Percentiles rank a stretch among this genome's conserved stretches.
Evolutionary conservation across 441 rosid genomes (phyloP).

Genomic region (Geranium incanum): DNA sequence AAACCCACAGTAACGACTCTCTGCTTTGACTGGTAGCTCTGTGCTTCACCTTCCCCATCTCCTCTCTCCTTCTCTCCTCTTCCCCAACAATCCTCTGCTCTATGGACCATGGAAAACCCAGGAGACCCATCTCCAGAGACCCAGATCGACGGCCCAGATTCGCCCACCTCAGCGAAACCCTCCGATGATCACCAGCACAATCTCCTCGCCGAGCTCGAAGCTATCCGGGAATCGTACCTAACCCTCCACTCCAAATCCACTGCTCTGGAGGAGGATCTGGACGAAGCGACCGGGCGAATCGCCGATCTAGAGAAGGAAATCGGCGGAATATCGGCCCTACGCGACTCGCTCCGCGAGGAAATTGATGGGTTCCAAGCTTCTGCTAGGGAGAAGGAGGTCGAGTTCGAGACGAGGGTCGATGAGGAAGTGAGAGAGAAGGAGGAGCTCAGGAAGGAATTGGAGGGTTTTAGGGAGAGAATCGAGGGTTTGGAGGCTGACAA

Average conservation of each 20-base stretch:
- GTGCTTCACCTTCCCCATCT: background rate
- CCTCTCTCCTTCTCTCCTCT: background rate
- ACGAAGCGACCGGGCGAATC: slow-evolving; percentile 27
- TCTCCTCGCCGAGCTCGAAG: slow-evolving; percentile 29
- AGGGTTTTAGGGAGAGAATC: slow-evolving; percentile 28
- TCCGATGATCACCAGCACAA: slow-evolving; percentile 26
- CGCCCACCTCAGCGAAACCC: slow-evolving; percentile 12
- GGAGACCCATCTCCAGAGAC: slow-evolving; percentile 19
- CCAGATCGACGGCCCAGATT: slow-evolving; percentile 18
- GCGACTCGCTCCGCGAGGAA: slow-evolving; percentile 32
- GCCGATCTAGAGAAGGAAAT: slow-evolving; percentile 24
- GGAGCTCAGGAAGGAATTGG: slow-evolving; percentile 31
- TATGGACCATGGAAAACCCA: slow-evolving; percentile 37
- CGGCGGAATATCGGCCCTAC: slow-evolving; percentile 32
- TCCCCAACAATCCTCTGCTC: slow-evolving; percentile 15
- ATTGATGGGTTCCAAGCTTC: slow-evolving; percentile 29
- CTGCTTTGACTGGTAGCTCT: slow-evolving; percentile 44
- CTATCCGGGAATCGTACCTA: slow-evolving; percentile 29
- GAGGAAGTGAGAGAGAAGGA: slow-evolving; percentile 24
- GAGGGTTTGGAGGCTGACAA: slow-evolving; percentile 35
- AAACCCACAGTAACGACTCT: slow-evolving; percentile 10
- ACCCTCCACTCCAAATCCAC: slow-evolving; percentile 28
- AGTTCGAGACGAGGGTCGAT: slow-evolving; percentile 24
- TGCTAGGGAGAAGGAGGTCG: slow-evolving; percentile 28
- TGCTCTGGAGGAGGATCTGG: slow-evolving; percentile 33